These are phyloP conservation scores for Fusarium xyrophilum DNA, from an alignment of 2,329 filamentous ascomycete genomes.

Conservation along the genomic window DNA sequence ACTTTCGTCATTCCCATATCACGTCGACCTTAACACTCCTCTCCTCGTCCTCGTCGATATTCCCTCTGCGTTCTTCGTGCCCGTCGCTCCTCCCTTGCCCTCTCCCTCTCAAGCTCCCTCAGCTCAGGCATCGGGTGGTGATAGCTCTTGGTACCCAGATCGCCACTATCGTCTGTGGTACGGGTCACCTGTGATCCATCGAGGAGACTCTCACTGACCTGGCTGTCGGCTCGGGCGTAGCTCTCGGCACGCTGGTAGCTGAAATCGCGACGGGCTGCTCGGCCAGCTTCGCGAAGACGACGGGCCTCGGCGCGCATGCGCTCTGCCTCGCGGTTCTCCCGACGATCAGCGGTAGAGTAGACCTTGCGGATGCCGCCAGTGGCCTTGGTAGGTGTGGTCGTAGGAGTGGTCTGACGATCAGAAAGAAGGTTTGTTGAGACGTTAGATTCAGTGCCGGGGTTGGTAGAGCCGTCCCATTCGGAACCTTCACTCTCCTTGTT, in stretches of 20 bases:
- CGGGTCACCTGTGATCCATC: constrained; percentile 44
- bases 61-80: constrained; percentile 44
- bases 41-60: constrained; percentile 45
- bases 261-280: constrained; percentile 57
- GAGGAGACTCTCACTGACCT: constrained; percentile 43
- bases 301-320: constrained; percentile 63
- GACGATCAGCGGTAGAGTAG: constrained; percentile 65
- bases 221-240: constrained; percentile 33
- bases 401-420: constrained; percentile 64
- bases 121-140: constrained; percentile 62
- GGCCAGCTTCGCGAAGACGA: constrained; percentile 61
- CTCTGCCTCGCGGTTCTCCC: constrained; percentile 59
- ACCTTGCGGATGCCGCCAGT: constrained; percentile 64
- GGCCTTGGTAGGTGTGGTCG: constrained; percentile 54
- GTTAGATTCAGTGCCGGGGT: constrained; percentile 68
- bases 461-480: constrained; percentile 76
- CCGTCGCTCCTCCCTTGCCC: constrained; percentile 47
- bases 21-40: constrained; percentile 37
- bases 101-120: constrained; percentile 45
- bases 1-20: background rate
- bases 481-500: constrained; percentile 83
- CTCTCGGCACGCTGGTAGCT: constrained; percentile 56
- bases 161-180: constrained; percentile 53
- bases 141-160: constrained; percentile 65
- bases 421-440: constrained; percentile 67